phyloP scores from a whole-genome alignment of 2,329 filamentous ascomycete species.

The Beauveria sp. region DNA sequence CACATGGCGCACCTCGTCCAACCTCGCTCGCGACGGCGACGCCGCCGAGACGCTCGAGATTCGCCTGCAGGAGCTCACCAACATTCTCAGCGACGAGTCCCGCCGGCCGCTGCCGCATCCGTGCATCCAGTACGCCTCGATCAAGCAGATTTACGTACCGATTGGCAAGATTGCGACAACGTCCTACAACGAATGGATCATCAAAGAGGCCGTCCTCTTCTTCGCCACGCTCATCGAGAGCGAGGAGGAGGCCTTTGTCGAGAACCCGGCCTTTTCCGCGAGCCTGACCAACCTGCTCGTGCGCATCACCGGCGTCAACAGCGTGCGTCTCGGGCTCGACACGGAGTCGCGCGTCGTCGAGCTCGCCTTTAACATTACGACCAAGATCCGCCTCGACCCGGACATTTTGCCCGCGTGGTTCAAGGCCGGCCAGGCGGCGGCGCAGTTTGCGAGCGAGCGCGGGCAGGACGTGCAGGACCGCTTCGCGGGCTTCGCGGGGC shows the following conservation, averaged over 20 bases:
- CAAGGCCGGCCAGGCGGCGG: conserved; percentile 43
- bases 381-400: conserved; percentile 87
- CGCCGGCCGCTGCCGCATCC: conserved; percentile 82
- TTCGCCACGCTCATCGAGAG: conserved; percentile 92
- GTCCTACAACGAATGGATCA: conserved; percentile 76
- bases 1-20: conserved; percentile 55
- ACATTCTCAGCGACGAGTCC: conserved; percentile 80
- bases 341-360: conserved; percentile 87
- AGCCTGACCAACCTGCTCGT: conserved; percentile 82
- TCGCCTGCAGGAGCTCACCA: conserved; percentile 55
- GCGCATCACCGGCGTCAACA: conserved; percentile 66
- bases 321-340: conserved; percentile 65
- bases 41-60: conserved; percentile 56
- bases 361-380: conserved; percentile 89
- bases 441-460: conserved; percentile 25
- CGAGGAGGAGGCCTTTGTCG: conserved; percentile 90
- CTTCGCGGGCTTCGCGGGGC: conserved; percentile 81
- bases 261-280: conserved; percentile 75
- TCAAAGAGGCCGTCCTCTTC: conserved; percentile 75
- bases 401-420: conserved; percentile 90
- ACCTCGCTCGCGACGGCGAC: conserved; percentile 51
- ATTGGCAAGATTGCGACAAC: conserved; percentile 83
- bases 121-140: conserved; percentile 79
- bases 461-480: conserved; percentile 59
- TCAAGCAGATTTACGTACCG: conserved; percentile 81